Conservation (phyloP, 805 yeast species). For the Isabelozyma gotoi region DNA sequence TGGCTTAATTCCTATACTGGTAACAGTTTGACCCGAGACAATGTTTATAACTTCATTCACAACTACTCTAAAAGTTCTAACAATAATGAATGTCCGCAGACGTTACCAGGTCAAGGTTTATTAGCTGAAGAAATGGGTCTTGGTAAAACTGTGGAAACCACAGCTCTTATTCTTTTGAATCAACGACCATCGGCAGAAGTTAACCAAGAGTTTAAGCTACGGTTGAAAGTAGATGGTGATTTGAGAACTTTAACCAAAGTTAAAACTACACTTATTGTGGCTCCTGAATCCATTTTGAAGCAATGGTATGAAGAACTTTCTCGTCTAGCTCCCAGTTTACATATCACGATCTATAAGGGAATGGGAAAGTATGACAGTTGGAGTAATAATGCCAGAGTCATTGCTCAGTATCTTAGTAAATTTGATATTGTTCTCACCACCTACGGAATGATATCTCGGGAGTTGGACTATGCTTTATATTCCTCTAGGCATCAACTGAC, state of each 20-base stretch:
- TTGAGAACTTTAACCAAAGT: slow-evolving; percentile 48
- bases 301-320: slow-evolving; percentile 85
- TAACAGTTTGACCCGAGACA: slow-evolving; percentile 36
- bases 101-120: slow-evolving; percentile 58
- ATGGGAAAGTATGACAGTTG: slow-evolving; percentile 24
- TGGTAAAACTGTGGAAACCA: slow-evolving; percentile 89
- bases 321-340: slow-evolving; percentile 56
- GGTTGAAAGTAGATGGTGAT: slow-evolving; percentile 36
- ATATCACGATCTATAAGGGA: slow-evolving; percentile 67
- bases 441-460: slow-evolving; percentile 67
- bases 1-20: slow-evolving; percentile 57
- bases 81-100: slow-evolving; percentile 20
- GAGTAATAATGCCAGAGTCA: slow-evolving; percentile 32
- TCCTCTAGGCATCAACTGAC: slow-evolving; percentile 57
- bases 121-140: slow-evolving; percentile 96
- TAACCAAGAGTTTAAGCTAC: slow-evolving; percentile 25
- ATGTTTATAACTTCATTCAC: slow-evolving; percentile 28
- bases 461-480: slow-evolving; percentile 76
- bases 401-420: slow-evolving; percentile 55
- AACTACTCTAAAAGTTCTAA: slow-evolving; percentile 20
- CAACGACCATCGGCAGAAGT: slow-evolving; percentile 44
- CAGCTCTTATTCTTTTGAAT: slow-evolving; percentile 63
- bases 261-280: slow-evolving; percentile 76
- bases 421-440: slow-evolving; percentile 83
- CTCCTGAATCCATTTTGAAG: slow-evolving; percentile 78